phyloP scores from a whole-genome alignment of 2,329 filamentous ascomycete genomes.

The Sclerotinia nivalis region DNA sequence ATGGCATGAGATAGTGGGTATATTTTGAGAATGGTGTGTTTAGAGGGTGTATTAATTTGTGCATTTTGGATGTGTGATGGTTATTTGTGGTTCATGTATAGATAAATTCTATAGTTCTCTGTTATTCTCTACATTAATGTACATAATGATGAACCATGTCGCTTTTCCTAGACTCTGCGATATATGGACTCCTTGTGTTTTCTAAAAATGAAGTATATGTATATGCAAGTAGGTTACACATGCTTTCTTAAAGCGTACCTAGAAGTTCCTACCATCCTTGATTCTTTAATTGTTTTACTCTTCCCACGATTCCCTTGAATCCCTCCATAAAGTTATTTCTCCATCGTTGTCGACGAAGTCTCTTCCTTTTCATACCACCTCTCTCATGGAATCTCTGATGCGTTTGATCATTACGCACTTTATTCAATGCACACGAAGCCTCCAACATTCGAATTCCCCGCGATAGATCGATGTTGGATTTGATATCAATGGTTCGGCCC shows the following conservation, averaged over 20 bases:
- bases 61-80: not conserved
- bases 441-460: conserved; percentile 43
- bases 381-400: conserved; percentile 73
- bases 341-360: conserved; percentile 69
- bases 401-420: conserved; percentile 55
- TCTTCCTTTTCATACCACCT: conserved; percentile 74
- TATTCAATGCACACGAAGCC: conserved; percentile 53
- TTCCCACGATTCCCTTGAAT: conserved; percentile 62
- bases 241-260: not conserved
- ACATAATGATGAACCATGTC: conserved; percentile 5
- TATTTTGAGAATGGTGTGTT: too few species aligned
- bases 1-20: too few species aligned
- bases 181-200: not conserved
- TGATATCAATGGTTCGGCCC: conserved; percentile 34
- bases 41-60: not conserved
- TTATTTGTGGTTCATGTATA: not conserved
- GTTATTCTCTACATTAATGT: conserved; percentile 15
- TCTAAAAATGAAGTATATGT: not conserved
- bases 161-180: not conserved
- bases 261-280: conserved; percentile 72
- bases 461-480: conserved; percentile 33
- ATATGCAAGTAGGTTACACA: conserved; percentile 26
- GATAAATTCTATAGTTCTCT: not conserved
- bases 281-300: conserved; percentile 68
- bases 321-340: conserved; percentile 65